phyloP scores from a whole-genome alignment of 73 alveolate genomes.

The Paramecium pentaurelia region DNA sequence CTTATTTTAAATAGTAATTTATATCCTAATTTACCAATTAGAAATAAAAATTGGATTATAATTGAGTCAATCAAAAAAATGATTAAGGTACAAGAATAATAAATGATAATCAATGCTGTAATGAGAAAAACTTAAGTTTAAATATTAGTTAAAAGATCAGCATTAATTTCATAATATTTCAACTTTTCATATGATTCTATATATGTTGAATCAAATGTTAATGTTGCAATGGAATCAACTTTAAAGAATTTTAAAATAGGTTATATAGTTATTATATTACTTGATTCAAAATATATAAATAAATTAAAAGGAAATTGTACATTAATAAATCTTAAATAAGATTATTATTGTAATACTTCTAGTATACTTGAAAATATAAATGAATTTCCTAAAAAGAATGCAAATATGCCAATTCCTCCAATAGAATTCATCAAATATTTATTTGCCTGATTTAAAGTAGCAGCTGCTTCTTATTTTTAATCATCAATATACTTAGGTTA shows the following conservation, averaged over 20 bases:
- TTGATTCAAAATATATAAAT: not conserved
- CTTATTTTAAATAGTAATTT: not conserved
- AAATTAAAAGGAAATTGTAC: not conserved
- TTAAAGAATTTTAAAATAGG: not conserved
- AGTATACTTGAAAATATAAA: not conserved
- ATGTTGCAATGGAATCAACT: not conserved
- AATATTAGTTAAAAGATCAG: not conserved
- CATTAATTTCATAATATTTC: not conserved
- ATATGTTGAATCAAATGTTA: too few relatives aligned
- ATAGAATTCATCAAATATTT: not conserved
- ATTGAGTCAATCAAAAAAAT: not conserved
- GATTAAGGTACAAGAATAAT: not conserved
- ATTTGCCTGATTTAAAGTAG: not conserved
- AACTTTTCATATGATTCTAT: not conserved
- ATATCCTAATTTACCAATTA: not conserved
- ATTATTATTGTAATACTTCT: not conserved
- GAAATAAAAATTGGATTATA: not conserved
- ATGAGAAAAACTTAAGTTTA: not conserved
- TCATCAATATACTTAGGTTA: not conserved
- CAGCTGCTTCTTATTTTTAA: not conserved
- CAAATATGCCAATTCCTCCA: not conserved
- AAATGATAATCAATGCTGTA: not conserved
- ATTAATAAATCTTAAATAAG: not conserved
- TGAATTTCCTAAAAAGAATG: not conserved
- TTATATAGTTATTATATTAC: not conserved